Evolutionary conservation across 73 alveolate genomes (phyloP).

Genomic region (Tetrahymena elliotti): DNA sequence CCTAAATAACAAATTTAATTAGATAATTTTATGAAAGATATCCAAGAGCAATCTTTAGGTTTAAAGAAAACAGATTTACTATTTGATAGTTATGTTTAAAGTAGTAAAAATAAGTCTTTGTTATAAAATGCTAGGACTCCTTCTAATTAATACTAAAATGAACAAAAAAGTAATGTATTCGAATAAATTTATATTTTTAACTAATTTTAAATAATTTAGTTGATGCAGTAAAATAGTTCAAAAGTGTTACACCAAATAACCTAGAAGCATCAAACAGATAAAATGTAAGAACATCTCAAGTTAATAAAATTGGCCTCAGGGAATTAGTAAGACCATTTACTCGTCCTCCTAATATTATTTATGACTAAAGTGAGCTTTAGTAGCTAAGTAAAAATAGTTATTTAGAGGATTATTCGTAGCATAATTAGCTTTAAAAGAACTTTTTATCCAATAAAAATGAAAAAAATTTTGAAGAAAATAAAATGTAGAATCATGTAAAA

Average conservation of each 20-base stretch:
- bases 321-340: not conserved
- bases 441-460: not conserved
- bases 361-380: not conserved
- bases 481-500: too few relatives aligned
- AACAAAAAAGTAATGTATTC: not conserved
- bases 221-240: not conserved
- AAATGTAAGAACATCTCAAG: not conserved
- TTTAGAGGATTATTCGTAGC: not conserved
- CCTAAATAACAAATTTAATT: not conserved
- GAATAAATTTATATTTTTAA: too few relatives aligned
- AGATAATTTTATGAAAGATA: not conserved
- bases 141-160: not conserved
- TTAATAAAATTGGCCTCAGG: not conserved
- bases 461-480: not conserved
- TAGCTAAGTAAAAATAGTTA: not conserved
- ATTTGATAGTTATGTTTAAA: not conserved
- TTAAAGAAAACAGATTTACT: not conserved
- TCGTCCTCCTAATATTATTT: not conserved
- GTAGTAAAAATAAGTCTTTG: not conserved
- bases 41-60: not conserved
- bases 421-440: not conserved
- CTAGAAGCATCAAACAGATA: not conserved
- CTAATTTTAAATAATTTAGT: too few relatives aligned
- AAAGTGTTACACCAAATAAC: not conserved
- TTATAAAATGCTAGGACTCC: not conserved